These are phyloP conservation scores for Saitozyma podzolica DNA, from an alignment of 768 basidiomycete genomes.

Conservation along the genomic window DNA sequence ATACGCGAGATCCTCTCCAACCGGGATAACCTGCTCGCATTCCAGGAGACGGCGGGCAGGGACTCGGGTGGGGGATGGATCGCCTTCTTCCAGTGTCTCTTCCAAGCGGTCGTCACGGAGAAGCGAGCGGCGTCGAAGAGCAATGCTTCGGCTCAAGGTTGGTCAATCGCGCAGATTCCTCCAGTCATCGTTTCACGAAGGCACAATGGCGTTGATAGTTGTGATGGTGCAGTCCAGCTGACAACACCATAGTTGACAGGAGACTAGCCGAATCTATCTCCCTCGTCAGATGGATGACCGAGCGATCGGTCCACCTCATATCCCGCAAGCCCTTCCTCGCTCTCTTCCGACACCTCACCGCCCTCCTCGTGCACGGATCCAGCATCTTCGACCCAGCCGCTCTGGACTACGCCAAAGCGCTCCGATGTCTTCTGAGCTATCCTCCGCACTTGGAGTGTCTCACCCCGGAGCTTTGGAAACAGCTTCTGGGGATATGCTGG, in stretches of 20 bases:
- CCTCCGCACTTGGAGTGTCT: conserved; percentile 77
- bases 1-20: conserved; percentile 48
- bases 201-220: neutral
- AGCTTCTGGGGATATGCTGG: conserved; percentile 69
- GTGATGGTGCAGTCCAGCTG: neutral
- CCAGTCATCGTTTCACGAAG: neutral
- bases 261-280: conserved; percentile 67
- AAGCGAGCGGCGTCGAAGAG: conserved; percentile 57
- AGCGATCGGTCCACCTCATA: conserved; percentile 62
- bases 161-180: neutral
- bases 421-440: conserved; percentile 66
- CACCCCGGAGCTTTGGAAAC: conserved; percentile 66
- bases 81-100: conserved; percentile 70
- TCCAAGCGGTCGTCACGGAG: conserved; percentile 66
- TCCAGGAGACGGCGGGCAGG: conserved; percentile 57
- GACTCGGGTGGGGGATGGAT: conserved; percentile 59
- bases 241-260: conserved; percentile 54
- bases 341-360: conserved; percentile 66
- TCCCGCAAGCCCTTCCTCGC: conserved; percentile 61
- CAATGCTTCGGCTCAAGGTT: conserved; percentile 40
- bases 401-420: conserved; percentile 76
- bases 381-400: conserved; percentile 66
- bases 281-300: conserved; percentile 71
- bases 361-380: conserved; percentile 61
- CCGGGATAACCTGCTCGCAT: conserved; percentile 55